Base-by-base conservation (phyloP, 2,329 filamentous ascomycete genomes). In the Xylariaceae sp. region DNA sequence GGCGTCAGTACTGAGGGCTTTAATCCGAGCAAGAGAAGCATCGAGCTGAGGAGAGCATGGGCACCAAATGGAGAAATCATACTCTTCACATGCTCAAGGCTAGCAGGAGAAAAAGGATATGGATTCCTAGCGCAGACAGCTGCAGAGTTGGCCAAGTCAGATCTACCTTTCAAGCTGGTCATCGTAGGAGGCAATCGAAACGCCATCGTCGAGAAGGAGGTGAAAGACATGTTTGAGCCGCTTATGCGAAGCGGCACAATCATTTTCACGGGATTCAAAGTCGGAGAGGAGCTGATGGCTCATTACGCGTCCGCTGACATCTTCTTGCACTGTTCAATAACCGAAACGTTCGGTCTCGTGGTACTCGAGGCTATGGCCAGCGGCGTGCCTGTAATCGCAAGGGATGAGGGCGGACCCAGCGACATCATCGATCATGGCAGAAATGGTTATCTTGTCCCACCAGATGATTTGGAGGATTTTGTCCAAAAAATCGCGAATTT, bases 331-430 rank as follows among this genome's bases (percentile, higher is more conserved):
- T 85, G 82, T 64, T 86, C 80, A 19, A 70, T 86, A 46, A 86
- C 83, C 1, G 83, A 87, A 63, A 87, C 83, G 0, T 86, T 87
- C 61, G 83, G 83, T 1, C 68, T 87, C 8, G 83, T 87, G 0
- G 83, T 86, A 2, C 68, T 86, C 2, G 83, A 86, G 63, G 79
- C 80, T 3, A 86, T 87, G 82, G 82, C 83, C 0, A 85, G 81
- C 51, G 82, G 82, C 3, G 73, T 88, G 2, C 82, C 83, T 0
- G 83, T 87, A 20, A 71, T 87, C 42, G 83, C 83, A 3, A 74
- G 84, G 37, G 82, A 86, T 55, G 80, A 84, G 58, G 83, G 83
- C 8, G 83, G 84, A 0, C 83, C 83, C 1, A 83, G 79, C 27
- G 83, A 87, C 57, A 85, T 83, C 42, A 73, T 87, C 27, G 68